Base-by-base conservation (phyloP, 345 rosid genomes). In the Camelina neglecta region DNA sequence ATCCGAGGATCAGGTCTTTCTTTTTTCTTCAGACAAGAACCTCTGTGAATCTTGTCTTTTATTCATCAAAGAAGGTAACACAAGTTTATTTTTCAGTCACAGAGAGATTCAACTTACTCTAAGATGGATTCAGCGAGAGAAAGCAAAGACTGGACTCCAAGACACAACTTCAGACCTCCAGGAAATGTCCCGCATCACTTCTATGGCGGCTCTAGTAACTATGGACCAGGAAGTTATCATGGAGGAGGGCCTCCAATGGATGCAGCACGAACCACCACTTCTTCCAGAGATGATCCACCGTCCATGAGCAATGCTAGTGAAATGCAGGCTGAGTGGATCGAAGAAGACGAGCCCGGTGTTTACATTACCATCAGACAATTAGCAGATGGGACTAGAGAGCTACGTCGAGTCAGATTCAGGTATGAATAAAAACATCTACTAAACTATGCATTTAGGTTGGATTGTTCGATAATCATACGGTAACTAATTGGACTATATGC, bases 351-450 rank as follows among this genome's bases (percentile, higher is more conserved):
- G 83, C 94, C 97, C 0, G 99, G 99, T 0, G 97, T 95, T 8
- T 92, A 92, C 65, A 95, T 95, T 73, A 95, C 99, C 61, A 83
- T 95, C 76, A 89, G 97, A 80, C 98, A 89, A 72, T 80, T 92
- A 55, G 86, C 78, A 1, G 97, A 92, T 76, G 99, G 99, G 71
- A 90, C 89, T 3, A 83, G 97, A 75, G 99, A 95, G 86, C 97
- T 95, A 48, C 96, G 99, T 23, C 89, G 99, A 2, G 99, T 95
- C 79, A 86, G 97, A 81, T 95, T 95, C 93, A 90, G 99, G 99
- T 94, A 87, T 11, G 38, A 61, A 41, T 39, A 41, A 55, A 29
- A 45, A 45, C 58, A 15, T 77, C 44, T 38, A 42, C 11, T 38
- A 71, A 38, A 66, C 59, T 64, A 33, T 54, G 41, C 21, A 15